Evolutionary conservation across 352 stramenopile genomes (phyloP).

Genomic region (Pythium brachiatum): DNA sequence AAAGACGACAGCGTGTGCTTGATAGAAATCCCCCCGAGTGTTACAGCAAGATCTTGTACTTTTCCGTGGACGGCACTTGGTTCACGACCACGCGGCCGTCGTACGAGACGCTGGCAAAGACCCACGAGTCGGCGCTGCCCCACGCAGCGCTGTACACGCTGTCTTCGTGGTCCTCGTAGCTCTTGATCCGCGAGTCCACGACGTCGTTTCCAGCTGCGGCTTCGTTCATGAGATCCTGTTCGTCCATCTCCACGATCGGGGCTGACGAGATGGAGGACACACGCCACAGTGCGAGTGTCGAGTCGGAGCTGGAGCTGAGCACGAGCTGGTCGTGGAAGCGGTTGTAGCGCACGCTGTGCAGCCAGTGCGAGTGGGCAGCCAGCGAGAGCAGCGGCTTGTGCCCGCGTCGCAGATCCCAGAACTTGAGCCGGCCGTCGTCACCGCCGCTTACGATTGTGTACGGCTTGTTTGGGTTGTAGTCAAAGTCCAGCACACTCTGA

Average conservation of each 20-base stretch:
- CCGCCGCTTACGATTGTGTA: constrained; percentile 89
- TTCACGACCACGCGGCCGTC: constrained; percentile 95
- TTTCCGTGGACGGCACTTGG: constrained; percentile 97
- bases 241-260: constrained; percentile 93
- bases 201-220: constrained; percentile 53
- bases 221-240: constrained; percentile 70
- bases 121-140: constrained; percentile 94
- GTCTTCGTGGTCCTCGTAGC: constrained; percentile 94
- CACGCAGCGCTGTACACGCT: constrained; percentile 93
- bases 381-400: constrained; percentile 81
- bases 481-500: constrained; percentile 76
- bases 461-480: constrained; percentile 99
- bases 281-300: constrained; percentile 93
- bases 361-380: constrained; percentile 92
- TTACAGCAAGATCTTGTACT: constrained; percentile 99
- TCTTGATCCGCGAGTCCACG: constrained; percentile 70
- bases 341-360: constrained; percentile 94
- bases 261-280: constrained; percentile 96
- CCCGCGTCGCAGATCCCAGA: constrained; percentile 94
- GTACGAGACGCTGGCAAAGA: constrained; percentile 94
- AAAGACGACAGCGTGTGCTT: too few species aligned
- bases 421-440: constrained; percentile 95
- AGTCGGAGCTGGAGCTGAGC: constrained; percentile 92
- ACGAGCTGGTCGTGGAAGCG: constrained; percentile 98
- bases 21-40: too few species aligned